Percentiles rank a stretch among this genome's conserved stretches.
Conservation (phyloP, 768 basidiomycete genomes). For the Collybiopsis luxurians region DNA sequence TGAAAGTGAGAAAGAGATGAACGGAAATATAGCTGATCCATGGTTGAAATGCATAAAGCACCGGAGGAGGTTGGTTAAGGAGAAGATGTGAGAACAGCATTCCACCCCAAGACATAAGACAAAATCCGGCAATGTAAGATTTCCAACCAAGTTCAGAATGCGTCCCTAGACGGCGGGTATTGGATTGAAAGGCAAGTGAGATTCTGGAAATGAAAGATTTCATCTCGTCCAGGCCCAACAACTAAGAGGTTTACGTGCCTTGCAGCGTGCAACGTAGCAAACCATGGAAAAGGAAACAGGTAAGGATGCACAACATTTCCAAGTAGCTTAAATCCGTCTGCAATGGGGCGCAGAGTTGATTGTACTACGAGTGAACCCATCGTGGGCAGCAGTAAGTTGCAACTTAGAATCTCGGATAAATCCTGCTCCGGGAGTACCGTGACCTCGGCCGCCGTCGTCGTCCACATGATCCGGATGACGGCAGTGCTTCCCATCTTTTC, state of each 20-base stretch:
- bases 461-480: not conserved
- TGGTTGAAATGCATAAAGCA: conserved; percentile 41
- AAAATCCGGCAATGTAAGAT: conserved; percentile 41
- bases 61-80: conserved; percentile 43
- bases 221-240: too few relatives aligned
- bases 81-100: conserved; percentile 40
- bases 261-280: conserved; percentile 41
- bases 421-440: too few relatives aligned
- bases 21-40: conserved; percentile 48
- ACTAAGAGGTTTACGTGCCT: conserved; percentile 4
- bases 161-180: conserved; percentile 27
- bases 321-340: not conserved
- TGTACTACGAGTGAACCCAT: not conserved
- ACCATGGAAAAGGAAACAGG: conserved; percentile 39
- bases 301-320: conserved; percentile 27
- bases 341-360: not conserved
- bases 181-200: conserved; percentile 42
- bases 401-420: too few relatives aligned
- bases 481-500: not conserved
- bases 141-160: conserved; percentile 35
- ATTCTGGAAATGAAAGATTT: too few relatives aligned
- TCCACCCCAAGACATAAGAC: conserved; percentile 53
- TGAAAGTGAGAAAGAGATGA: conserved; percentile 40
- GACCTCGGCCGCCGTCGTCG: too few relatives aligned
- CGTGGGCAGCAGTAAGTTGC: too few relatives aligned